phyloP scores from a whole-genome alignment of 305 asterid species.

The Solanum hybrid region DNA sequence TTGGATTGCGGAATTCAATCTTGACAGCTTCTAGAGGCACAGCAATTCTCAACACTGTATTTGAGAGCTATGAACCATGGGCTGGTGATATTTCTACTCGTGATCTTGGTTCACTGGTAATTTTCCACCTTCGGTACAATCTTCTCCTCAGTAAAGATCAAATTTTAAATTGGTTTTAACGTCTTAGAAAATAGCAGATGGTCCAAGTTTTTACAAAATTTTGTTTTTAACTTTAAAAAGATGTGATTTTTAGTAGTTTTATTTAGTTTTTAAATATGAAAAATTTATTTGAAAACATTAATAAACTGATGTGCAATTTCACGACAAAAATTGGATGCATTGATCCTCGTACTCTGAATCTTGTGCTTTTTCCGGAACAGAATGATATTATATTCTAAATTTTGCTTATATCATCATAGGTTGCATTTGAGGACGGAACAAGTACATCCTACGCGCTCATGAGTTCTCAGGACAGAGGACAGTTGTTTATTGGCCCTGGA shows the following conservation, averaged over 20 bases:
- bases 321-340: neutral
- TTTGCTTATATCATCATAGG: conserved; percentile 24
- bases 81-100: conserved; percentile 96
- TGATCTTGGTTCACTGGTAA: conserved; percentile 93
- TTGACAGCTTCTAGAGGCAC: conserved; percentile 96
- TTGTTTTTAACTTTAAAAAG: neutral
- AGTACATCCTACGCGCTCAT: conserved; percentile 83
- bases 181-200: neutral
- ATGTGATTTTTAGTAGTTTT: neutral
- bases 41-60: conserved; percentile 89
- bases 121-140: conserved; percentile 6
- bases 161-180: neutral
- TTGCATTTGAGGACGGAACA: conserved; percentile 92
- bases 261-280: neutral
- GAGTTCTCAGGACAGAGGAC: conserved; percentile 96
- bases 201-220: neutral
- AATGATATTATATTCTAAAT: neutral
- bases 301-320: neutral
- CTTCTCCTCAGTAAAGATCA: neutral
- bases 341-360: neutral
- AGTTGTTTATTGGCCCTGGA: conserved; percentile 82
- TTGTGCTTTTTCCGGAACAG: neutral
- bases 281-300: neutral
- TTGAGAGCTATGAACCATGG: conserved; percentile 90
- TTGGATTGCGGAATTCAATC: conserved; percentile 82